A percentile compares a stretch with the other conserved stretches of the same genome.
Conservation (phyloP, 2,329 filamentous ascomycete genomes). For the Fusarium virguliforme region DNA sequence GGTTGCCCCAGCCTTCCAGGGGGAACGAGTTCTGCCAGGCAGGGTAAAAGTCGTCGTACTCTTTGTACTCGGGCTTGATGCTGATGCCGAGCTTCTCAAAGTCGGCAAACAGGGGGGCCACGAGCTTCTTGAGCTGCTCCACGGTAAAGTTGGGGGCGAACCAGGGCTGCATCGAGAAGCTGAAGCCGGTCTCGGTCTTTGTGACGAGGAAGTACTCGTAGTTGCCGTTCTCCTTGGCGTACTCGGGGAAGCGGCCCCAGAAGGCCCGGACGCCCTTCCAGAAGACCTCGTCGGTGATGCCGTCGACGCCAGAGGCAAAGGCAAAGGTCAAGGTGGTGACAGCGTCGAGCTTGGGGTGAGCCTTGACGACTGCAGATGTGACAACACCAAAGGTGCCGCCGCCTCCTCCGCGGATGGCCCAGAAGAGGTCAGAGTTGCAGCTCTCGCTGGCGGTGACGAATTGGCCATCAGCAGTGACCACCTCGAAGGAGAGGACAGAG, state of each 20-base stretch:
- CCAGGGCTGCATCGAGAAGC: constrained; percentile 53
- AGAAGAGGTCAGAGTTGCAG: constrained; percentile 72
- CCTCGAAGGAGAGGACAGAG: constrained; percentile 69
- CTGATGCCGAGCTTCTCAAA: constrained; percentile 53
- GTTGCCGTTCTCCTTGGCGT: constrained; percentile 46
- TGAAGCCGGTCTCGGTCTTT: constrained; percentile 51
- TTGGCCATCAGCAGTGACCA: constrained; percentile 67
- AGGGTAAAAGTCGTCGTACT: constrained; percentile 49
- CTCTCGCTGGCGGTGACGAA: constrained; percentile 60
- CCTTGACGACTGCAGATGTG: constrained; percentile 56
- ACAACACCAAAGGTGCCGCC: constrained; percentile 65
- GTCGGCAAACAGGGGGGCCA: constrained; percentile 56
- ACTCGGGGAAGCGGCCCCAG: constrained; percentile 47
- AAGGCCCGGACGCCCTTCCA: constrained; percentile 51
- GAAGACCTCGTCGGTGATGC: constrained; percentile 48
- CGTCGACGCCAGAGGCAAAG: constrained; percentile 40
- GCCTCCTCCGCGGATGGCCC: constrained; percentile 73
- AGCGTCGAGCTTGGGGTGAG: constrained; percentile 53
- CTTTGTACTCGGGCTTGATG: constrained; percentile 45
- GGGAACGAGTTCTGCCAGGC: constrained; percentile 49
- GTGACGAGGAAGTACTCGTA: constrained; percentile 50
- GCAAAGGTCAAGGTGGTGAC: constrained; percentile 52
- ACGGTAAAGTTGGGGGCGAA: constrained; percentile 43
- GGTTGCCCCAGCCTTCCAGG: constrained; percentile 49
- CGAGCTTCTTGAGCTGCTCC: constrained; percentile 46